These are phyloP conservation scores for Emericellopsis cladophorae DNA, from an alignment of 2,329 filamentous ascomycete species.

Conservation along the genomic window DNA sequence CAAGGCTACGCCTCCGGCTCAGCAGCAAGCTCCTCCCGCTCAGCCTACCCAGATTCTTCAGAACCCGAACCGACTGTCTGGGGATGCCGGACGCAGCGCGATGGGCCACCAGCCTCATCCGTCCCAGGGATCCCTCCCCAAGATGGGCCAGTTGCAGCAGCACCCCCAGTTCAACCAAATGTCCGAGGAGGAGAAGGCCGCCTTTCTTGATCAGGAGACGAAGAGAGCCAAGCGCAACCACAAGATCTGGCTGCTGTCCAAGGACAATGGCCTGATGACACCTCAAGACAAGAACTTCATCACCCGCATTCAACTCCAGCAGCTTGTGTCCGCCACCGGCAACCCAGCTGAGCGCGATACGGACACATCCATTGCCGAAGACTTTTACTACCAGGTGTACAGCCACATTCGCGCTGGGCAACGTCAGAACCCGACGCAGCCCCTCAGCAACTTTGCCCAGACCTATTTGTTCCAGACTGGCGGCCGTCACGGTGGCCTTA, in stretches of 20 bases:
- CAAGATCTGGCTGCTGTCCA: conserved; percentile 88
- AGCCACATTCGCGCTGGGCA: conserved; percentile 85
- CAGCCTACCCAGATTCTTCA: conserved; percentile 67
- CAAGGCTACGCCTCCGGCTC: conserved; percentile 21
- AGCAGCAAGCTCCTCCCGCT: conserved; percentile 25
- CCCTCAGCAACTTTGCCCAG: conserved; percentile 90
- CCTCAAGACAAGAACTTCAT: conserved; percentile 99
- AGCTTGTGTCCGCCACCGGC: conserved; percentile 84
- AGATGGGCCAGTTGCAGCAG: conserved; percentile 18
- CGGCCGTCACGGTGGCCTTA: conserved; percentile 60
- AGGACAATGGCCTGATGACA: conserved; percentile 96
- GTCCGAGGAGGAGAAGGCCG: conserved; percentile 71
- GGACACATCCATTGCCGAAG: conserved; percentile 74
- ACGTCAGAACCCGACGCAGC: conserved; percentile 83
- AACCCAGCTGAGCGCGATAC: conserved; percentile 69
- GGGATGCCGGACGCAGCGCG: conserved; percentile 25
- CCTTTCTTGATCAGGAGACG: conserved; percentile 80
- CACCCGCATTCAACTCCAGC: conserved; percentile 92
- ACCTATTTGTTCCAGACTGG: conserved; percentile 96
- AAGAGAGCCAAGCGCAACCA: conserved; percentile 95
- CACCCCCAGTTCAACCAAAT: conserved; percentile 48
- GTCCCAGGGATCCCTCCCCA: conserved; percentile 36
- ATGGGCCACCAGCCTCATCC: conserved; percentile 26
- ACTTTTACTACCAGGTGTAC: conserved; percentile 98
- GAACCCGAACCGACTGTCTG: conserved; percentile 56